These are phyloP conservation scores for Sporothrix sp. DNA, from an alignment of 2,329 filamentous ascomycete genomes.

Conservation along the genomic window DNA sequence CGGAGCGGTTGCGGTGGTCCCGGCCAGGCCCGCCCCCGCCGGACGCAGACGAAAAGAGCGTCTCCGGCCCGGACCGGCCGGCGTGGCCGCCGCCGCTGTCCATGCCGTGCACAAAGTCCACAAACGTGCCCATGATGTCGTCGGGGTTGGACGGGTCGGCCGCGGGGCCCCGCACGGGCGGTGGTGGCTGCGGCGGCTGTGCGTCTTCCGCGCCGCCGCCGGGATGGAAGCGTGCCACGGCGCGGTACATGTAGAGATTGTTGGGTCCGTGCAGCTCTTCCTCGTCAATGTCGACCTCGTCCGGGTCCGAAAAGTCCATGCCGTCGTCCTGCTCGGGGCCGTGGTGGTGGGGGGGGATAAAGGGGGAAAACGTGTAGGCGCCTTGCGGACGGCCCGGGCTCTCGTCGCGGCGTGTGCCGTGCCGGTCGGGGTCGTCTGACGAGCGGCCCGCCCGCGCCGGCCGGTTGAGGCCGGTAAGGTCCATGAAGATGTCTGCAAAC, in stretches of 20 bases:
- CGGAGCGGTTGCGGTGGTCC: not conserved
- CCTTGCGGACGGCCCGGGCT: too few species aligned
- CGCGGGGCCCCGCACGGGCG: conserved; percentile 1
- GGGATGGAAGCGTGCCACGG: conserved; percentile 19
- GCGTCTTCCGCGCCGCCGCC: not conserved
- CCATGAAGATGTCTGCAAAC: conserved; percentile 6
- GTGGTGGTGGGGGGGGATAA: not conserved
- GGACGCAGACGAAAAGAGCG: conserved; percentile 11
- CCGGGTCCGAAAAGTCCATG: conserved; percentile 43
- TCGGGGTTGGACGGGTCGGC: conserved; percentile 24
- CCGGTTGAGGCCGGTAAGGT: not conserved
- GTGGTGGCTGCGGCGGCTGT: not conserved
- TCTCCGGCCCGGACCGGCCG: conserved; percentile 13
- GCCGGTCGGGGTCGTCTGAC: not conserved
- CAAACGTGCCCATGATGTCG: conserved; percentile 33
- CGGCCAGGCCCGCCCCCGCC: too few species aligned
- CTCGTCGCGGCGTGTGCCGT: not conserved
- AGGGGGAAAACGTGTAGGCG: not conserved
- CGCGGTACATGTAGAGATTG: conserved; percentile 32
- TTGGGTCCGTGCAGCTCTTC: conserved; percentile 31
- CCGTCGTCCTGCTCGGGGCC: conserved; percentile 8
- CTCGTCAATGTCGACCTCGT: conserved; percentile 50
- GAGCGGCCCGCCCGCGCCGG: not conserved
- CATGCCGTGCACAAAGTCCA: conserved; percentile 31
- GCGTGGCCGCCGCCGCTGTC: conserved; percentile 19